Conservation (phyloP, 495 filamentous ascomycete genomes). For the Penicillium egyptiacum region DNA sequence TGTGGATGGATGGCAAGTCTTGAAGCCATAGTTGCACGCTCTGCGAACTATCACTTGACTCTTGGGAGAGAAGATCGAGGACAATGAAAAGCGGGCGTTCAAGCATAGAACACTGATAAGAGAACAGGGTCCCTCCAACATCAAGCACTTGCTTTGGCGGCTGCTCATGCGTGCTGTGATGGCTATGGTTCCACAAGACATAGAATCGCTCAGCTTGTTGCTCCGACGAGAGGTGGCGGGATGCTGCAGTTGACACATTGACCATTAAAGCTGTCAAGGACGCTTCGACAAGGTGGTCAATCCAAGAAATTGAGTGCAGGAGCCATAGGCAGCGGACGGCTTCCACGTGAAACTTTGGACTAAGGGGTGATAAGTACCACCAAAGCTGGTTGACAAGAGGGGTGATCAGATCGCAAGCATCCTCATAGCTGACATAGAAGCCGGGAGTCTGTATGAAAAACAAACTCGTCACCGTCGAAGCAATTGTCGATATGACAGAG, state of each 20-base stretch:
- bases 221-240: constrained; percentile 34
- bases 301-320: constrained; percentile 64
- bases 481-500: constrained; percentile 55
- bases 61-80: constrained; percentile 74
- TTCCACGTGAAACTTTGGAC: constrained; percentile 91
- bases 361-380: constrained; percentile 72
- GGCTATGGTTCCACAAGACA: constrained; percentile 76
- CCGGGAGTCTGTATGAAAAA: constrained; percentile 52
- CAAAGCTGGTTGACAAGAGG: constrained; percentile 70
- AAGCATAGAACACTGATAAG: constrained; percentile 61
- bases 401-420: constrained; percentile 65
- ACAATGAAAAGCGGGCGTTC: constrained; percentile 79
- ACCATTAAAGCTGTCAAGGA: constrained; percentile 75
- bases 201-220: constrained; percentile 58
- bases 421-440: constrained; percentile 51
- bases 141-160: constrained; percentile 52
- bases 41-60: constrained; percentile 69
- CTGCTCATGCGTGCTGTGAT: constrained; percentile 60
- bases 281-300: constrained; percentile 69
- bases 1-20: constrained; percentile 56
- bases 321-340: constrained; percentile 83
- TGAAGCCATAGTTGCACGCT: constrained; percentile 81
- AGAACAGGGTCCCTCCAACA: constrained; percentile 32
- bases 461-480: constrained; percentile 60
- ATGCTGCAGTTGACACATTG: constrained; percentile 32